These are phyloP conservation scores for Nasturtium officinale DNA, from an alignment of 345 rosid species.

Conservation along the genomic window DNA sequence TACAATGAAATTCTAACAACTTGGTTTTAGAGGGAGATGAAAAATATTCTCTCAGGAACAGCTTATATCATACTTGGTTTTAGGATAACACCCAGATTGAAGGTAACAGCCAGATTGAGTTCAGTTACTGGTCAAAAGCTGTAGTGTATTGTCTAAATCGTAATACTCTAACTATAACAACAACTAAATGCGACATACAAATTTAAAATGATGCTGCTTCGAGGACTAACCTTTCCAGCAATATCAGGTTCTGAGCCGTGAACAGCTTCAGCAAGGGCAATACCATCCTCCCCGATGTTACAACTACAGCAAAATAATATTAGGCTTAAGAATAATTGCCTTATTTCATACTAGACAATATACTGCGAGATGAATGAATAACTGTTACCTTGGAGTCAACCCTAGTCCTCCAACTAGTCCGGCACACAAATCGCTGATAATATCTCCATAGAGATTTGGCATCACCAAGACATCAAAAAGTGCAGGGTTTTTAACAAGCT, in stretches of 20 bases:
- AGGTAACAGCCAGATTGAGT: conserved; percentile 2
- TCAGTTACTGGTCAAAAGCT: not conserved
- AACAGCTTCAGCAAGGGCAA: conserved; percentile 98
- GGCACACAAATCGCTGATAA: conserved; percentile 98
- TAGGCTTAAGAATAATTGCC: conserved; percentile 23
- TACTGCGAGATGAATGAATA: not conserved
- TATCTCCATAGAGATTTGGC: conserved; percentile 99
- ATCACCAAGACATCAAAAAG: conserved; percentile 94
- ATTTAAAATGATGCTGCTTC: not conserved
- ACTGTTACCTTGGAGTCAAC: conserved; percentile 84
- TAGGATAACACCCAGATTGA: not conserved
- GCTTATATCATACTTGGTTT: not conserved
- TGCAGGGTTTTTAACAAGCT: conserved; percentile 98
- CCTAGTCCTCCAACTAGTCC: conserved; percentile 97
- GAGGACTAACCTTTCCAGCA: conserved; percentile 84
- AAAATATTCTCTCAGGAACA: not conserved
- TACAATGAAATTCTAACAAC: not conserved
- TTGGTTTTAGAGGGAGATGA: not conserved
- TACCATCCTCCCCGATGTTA: conserved; percentile 92
- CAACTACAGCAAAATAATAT: conserved; percentile 57
- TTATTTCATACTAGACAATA: conserved; percentile 20
- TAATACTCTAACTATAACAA: not conserved
- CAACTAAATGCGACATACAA: not conserved
- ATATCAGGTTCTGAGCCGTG: conserved; percentile 99
- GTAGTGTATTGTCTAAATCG: not conserved